Percentiles rank a stretch among this genome's conserved stretches.
These are phyloP conservation scores for Penicillium cinerascens DNA, from an alignment of 495 filamentous ascomycete genomes.

Conservation along the genomic window DNA sequence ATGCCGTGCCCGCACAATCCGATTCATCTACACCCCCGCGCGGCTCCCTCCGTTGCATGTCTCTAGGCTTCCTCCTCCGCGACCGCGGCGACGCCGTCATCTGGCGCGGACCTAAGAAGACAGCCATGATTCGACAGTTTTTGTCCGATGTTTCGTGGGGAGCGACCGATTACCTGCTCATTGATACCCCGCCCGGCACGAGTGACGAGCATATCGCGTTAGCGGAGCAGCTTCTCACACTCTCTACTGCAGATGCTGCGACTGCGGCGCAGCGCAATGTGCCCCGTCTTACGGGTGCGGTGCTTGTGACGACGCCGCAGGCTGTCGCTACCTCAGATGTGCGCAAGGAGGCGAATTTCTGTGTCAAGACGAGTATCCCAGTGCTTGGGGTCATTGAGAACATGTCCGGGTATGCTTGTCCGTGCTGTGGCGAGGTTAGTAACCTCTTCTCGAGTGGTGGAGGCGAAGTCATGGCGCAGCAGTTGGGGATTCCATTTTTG, in stretches of 20 bases:
- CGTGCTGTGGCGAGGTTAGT: slow-evolving; percentile 88
- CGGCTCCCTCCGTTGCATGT: slow-evolving; percentile 83
- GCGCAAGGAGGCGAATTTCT: slow-evolving; percentile 95
- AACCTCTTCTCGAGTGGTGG: slow-evolving; percentile 90
- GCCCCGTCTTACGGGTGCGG: slow-evolving; percentile 69
- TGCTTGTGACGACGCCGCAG: slow-evolving; percentile 95
- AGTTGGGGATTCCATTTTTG: slow-evolving; percentile 79
- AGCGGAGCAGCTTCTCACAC: slow-evolving; percentile 72
- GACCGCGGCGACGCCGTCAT: slow-evolving; percentile 85
- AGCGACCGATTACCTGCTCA: slow-evolving; percentile 78
- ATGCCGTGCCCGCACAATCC: slow-evolving; percentile 29
- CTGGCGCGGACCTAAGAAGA: slow-evolving; percentile 98
- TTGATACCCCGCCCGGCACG: slow-evolving; percentile 95
- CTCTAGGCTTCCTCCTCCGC: slow-evolving; percentile 83
- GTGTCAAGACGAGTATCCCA: slow-evolving; percentile 74
- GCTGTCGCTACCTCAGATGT: slow-evolving; percentile 92
- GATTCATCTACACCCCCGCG: slow-evolving; percentile 13
- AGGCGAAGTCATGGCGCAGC: slow-evolving; percentile 82
- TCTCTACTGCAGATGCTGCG: slow-evolving; percentile 35
- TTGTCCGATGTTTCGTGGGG: slow-evolving; percentile 91
- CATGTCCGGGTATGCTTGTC: slow-evolving; percentile 96
- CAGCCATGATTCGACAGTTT: slow-evolving; percentile 97
- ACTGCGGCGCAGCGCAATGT: slow-evolving; percentile 13
- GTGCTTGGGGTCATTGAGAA: slow-evolving; percentile 93
- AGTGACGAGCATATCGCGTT: slow-evolving; percentile 97